Conservation (phyloP, 2,329 filamentous ascomycete genomes). For the Zalaria obscura region DNA sequence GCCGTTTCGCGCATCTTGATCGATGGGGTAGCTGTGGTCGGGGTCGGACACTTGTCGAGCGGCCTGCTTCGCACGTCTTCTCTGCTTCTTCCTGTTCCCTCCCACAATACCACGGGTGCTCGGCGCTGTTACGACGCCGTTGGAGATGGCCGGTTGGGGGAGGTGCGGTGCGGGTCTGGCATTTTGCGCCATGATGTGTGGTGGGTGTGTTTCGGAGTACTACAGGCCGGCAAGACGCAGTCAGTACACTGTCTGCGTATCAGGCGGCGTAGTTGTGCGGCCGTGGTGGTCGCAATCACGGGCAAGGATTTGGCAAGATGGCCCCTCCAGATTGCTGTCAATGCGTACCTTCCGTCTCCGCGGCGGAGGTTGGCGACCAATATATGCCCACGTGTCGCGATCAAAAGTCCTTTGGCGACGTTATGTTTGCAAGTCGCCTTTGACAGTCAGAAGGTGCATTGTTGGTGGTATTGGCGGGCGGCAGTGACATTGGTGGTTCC, state of each 20-base stretch:
- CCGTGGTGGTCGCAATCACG: not conserved
- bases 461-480: too few relatives aligned
- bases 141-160: slow-evolving; percentile 13
- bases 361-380: too few relatives aligned
- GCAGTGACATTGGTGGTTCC: too few relatives aligned
- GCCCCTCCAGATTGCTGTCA: too few relatives aligned
- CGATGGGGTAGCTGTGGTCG: not conserved
- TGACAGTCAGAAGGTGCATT: too few relatives aligned
- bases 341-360: too few relatives aligned
- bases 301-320: too few relatives aligned
- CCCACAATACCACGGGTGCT: slow-evolving; percentile 12
- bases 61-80: slow-evolving; percentile 72
- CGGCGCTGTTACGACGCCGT: slow-evolving; percentile 24
- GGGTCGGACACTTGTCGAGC: slow-evolving; percentile 44
- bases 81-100: slow-evolving; percentile 90
- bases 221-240: not conserved
- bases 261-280: not conserved
- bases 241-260: not conserved
- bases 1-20: slow-evolving; percentile 15
- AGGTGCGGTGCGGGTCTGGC: slow-evolving; percentile 5
- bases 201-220: slow-evolving; percentile 6
- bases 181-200: slow-evolving; percentile 15
- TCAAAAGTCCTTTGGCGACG: too few relatives aligned
- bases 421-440: too few relatives aligned
- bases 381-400: too few relatives aligned